phyloP scores from a whole-genome alignment of 1,139 yeast genomes.

The Debaryomyces subglobosus region DNA sequence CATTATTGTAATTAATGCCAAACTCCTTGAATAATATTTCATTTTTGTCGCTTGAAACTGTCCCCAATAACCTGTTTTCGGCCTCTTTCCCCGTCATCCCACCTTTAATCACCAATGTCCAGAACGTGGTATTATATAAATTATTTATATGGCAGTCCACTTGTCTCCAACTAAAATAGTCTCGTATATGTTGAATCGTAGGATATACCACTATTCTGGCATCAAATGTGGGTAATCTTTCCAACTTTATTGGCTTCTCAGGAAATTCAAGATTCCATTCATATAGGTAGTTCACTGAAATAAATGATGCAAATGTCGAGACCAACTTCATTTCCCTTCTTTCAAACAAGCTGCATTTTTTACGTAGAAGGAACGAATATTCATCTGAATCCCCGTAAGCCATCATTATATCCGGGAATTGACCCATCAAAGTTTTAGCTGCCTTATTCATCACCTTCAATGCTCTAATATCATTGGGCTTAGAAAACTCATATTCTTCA shows the following conservation, averaged over 20 bases:
- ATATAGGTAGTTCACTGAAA: slow-evolving; percentile 73
- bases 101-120: slow-evolving; percentile 81
- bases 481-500: slow-evolving; percentile 67
- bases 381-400: slow-evolving; percentile 98
- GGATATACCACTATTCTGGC: slow-evolving; percentile 92
- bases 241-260: slow-evolving; percentile 35
- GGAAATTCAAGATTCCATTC: slow-evolving; percentile 69
- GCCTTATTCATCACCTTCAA: slow-evolving; percentile 79
- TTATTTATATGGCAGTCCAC: slow-evolving; percentile 97
- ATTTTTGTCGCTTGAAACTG: slow-evolving; percentile 81
- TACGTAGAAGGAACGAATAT: slow-evolving; percentile 75
- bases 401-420: slow-evolving; percentile 69
- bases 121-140: slow-evolving; percentile 88
- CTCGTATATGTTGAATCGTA: slow-evolving; percentile 57
- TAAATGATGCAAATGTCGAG: slow-evolving; percentile 79
- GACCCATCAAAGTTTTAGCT: slow-evolving; percentile 65
- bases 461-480: slow-evolving; percentile 87
- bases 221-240: slow-evolving; percentile 81
- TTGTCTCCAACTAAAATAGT: slow-evolving; percentile 93
- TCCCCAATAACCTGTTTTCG: slow-evolving; percentile 71
- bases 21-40: slow-evolving; percentile 79
- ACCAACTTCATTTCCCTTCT: slow-evolving; percentile 79
- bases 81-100: slow-evolving; percentile 75
- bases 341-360: slow-evolving; percentile 68
- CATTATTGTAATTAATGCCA: slow-evolving; percentile 87